Percentiles rank a stretch among this genome's conserved stretches.
These are phyloP conservation scores for Quercus robur DNA, from an alignment of 306 rosid genomes.

Conservation along the genomic window DNA sequence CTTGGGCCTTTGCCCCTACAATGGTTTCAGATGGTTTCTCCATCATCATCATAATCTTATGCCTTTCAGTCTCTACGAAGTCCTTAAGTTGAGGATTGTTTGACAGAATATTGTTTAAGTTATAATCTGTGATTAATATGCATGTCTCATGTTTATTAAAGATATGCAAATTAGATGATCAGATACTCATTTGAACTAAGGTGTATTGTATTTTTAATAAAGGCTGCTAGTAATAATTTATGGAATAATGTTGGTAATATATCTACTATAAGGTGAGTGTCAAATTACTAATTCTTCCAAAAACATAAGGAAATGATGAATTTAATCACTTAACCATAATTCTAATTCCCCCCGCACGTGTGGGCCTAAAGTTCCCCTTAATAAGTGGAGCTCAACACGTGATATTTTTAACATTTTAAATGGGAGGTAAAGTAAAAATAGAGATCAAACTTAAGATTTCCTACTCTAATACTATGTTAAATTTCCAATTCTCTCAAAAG, in stretches of 20 bases:
- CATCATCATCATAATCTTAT: neutral
- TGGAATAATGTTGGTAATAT: neutral
- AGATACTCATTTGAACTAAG: neutral
- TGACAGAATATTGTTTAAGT: neutral
- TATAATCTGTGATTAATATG: neutral
- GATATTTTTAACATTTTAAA: no score
- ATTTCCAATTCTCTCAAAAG: no score
- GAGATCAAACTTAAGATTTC: no score
- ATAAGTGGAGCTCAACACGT: no score
- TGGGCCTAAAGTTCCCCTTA: no score
- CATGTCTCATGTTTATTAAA: neutral
- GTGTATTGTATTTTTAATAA: neutral
- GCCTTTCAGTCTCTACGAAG: neutral
- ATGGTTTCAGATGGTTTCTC: neutral
- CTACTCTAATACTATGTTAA: no score
- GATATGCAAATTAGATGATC: neutral
- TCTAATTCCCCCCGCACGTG: no score
- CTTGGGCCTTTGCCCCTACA: no score
- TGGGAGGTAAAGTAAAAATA: no score
- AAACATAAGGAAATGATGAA: no score
- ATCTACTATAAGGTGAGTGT: neutral
- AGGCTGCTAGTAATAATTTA: neutral
- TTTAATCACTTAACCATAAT: no score
- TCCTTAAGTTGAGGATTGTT: neutral
- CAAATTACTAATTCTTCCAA: no score